phyloP scores from a whole-genome alignment of 176 grass and related monocot genomes.

The Avena insularis region DNA sequence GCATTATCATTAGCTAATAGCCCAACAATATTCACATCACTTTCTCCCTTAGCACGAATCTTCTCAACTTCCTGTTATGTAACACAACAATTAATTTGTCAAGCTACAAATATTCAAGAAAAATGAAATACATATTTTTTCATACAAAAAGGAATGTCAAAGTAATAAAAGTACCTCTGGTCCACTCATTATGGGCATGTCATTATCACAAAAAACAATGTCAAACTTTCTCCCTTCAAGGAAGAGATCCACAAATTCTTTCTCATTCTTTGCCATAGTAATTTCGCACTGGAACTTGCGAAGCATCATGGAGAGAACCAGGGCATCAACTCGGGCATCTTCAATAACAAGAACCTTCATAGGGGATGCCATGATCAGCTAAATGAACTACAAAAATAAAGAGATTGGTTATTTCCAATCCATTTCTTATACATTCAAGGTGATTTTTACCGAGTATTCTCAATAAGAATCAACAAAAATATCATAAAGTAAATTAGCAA shows the following conservation, averaged over 20 bases:
- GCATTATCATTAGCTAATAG: background rate
- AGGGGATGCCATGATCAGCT: background rate
- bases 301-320: conserved; percentile 18
- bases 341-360: conserved; percentile 34
- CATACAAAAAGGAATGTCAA: background rate
- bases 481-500: background rate
- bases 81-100: background rate
- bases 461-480: background rate
- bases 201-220: conserved; percentile 37
- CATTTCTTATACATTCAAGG: background rate
- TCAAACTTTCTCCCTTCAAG: conserved; percentile 41
- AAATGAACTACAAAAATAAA: background rate
- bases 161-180: conserved; percentile 29
- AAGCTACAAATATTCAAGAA: too few relatives aligned
- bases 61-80: background rate
- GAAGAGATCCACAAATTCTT: conserved; percentile 41
- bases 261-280: conserved; percentile 26
- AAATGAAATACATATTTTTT: background rate
- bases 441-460: background rate
- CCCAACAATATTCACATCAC: conserved; percentile 38
- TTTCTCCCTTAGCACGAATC: conserved; percentile 40
- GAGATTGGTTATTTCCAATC: background rate
- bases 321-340: conserved; percentile 13
- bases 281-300: background rate
- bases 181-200: conserved; percentile 35